Conservation (phyloP, 352 stramenopile genomes). For the Hyaloperonospora arabidopsidis region DNA sequence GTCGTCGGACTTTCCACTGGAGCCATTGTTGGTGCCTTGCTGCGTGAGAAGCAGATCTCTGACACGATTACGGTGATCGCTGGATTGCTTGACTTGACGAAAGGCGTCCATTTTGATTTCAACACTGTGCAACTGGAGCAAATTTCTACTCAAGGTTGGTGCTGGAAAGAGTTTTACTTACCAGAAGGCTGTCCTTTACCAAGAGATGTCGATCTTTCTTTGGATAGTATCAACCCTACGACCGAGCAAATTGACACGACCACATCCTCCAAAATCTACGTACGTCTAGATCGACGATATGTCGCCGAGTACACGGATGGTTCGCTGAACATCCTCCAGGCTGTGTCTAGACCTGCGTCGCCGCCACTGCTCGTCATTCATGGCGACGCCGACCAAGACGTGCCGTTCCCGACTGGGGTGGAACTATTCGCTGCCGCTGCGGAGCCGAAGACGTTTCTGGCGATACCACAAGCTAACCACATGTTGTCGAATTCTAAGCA, state of each 20-base stretch:
- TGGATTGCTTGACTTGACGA: constrained; percentile 41
- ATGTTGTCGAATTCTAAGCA: constrained; percentile 68
- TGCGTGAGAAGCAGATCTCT: constrained; percentile 35
- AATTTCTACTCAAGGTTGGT: constrained; percentile 30
- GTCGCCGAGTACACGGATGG: constrained; percentile 43
- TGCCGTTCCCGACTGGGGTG: constrained; percentile 46
- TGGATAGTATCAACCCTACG: constrained; percentile 28
- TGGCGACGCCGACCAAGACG: constrained; percentile 48
- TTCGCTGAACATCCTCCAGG: constrained; percentile 34
- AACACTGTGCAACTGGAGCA: constrained; percentile 39
- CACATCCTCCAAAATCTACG: constrained; percentile 40
- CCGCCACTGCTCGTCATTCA: constrained; percentile 59
- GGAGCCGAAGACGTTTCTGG: constrained; percentile 48
- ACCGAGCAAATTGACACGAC: constrained; percentile 14
- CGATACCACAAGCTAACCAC: constrained; percentile 61
- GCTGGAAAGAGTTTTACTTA: constrained; percentile 72
- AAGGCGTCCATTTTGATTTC: constrained; percentile 56
- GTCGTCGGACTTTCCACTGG: constrained; percentile 64
- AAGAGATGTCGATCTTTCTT: constrained; percentile 30
- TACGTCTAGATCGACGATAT: constrained; percentile 44
- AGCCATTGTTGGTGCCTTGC: constrained; percentile 54
- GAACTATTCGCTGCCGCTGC: constrained; percentile 47
- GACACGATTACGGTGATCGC: constrained; percentile 57
- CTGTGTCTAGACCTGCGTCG: constrained; percentile 20
- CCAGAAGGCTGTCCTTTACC: constrained; percentile 35